A percentile compares a stretch with the other conserved stretches of the same genome.
These are phyloP conservation scores for Magnolia kwangsiensis DNA, from an alignment of 164 flowering plant species.

Conservation along the genomic window DNA sequence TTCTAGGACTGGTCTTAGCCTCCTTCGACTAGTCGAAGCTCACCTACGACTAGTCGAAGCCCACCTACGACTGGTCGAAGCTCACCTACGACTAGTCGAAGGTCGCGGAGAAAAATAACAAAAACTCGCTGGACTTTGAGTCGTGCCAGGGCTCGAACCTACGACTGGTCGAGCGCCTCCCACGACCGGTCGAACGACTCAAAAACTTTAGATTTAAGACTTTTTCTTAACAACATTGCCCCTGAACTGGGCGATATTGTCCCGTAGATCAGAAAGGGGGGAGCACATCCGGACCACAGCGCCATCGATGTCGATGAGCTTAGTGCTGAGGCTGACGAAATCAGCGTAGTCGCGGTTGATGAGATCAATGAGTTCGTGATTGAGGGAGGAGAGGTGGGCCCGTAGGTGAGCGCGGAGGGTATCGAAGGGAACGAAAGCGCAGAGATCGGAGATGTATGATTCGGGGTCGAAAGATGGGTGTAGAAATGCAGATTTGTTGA, in stretches of 20 bases:
- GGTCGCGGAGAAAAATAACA: too few relatives aligned
- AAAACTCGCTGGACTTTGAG: too few relatives aligned
- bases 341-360: conserved; percentile 92
- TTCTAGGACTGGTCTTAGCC: too few relatives aligned
- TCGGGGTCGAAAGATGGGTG: conserved; percentile 66
- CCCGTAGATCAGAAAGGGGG: conserved; percentile 72
- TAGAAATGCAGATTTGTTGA: conserved; percentile 64
- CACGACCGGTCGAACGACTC: too few relatives aligned
- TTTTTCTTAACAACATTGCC: too few relatives aligned
- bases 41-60: too few relatives aligned
- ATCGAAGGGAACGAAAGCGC: conserved; percentile 91
- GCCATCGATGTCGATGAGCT: conserved; percentile 84
- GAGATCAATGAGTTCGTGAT: conserved; percentile 81
- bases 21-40: too few relatives aligned
- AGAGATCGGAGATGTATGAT: conserved; percentile 83
- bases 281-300: conserved; percentile 89
- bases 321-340: conserved; percentile 89
- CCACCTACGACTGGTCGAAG: too few relatives aligned
- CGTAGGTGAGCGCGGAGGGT: conserved; percentile 86
- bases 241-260: conserved; percentile 52
- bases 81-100: too few relatives aligned
- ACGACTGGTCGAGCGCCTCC: too few relatives aligned
- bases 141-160: too few relatives aligned
- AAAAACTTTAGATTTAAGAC: too few relatives aligned
- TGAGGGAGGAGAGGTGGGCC: conserved; percentile 69